Conservation (phyloP, 2,329 filamentous ascomycete species). For the Talaromyces islandicus region DNA sequence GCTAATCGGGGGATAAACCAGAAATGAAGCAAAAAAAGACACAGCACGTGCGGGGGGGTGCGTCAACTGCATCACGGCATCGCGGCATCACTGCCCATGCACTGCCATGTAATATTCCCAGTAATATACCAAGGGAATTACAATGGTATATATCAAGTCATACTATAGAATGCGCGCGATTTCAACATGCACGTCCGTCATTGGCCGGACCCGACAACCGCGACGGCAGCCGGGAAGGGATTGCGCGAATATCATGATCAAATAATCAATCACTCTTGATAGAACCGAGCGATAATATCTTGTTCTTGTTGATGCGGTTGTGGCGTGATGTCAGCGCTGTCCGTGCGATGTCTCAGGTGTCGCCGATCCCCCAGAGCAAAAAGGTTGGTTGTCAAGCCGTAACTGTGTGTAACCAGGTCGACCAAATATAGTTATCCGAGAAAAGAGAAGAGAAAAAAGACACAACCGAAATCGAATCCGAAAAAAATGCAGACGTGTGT, state of each 20-base stretch:
- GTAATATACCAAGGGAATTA: too few relatives aligned
- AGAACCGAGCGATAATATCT: neutral
- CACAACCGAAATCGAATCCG: neutral
- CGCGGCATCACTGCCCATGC: too few relatives aligned
- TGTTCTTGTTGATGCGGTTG: neutral
- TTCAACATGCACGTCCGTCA: neutral
- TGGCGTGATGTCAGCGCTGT: neutral
- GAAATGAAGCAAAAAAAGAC: neutral
- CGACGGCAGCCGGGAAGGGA: neutral
- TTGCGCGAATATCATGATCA: neutral
- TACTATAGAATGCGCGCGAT: neutral
- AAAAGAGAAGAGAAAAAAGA: neutral
- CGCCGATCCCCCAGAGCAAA: neutral
- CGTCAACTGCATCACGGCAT: neutral
- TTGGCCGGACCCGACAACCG: neutral
- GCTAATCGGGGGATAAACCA: neutral
- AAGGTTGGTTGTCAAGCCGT: neutral
- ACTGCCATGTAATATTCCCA: neutral
- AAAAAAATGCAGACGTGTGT: neutral
- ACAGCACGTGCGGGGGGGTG: neutral
- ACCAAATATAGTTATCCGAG: neutral
- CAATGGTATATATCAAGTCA: too few relatives aligned
- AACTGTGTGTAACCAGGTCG: neutral
- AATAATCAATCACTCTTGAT: neutral
- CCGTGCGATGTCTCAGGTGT: neutral